phyloP scores from a whole-genome alignment of 768 basidiomycete species.

The Tricholoma flavovirens region DNA sequence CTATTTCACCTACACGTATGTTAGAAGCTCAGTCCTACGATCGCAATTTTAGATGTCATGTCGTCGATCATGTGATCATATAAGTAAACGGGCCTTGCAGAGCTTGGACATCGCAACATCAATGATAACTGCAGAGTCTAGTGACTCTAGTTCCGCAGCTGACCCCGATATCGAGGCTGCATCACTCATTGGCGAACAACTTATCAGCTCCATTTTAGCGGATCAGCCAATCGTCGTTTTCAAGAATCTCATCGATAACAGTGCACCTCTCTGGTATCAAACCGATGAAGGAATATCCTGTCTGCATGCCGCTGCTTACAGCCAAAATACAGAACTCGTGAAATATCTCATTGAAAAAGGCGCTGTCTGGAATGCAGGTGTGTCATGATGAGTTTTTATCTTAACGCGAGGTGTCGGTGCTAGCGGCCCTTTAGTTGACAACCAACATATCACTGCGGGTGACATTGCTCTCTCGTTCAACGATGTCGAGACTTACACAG shows the following conservation, averaged over 20 bases:
- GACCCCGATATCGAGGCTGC: conserved; percentile 37
- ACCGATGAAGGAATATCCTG: conserved; percentile 77
- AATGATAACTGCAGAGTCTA: conserved; percentile 1
- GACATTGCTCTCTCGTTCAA: conserved; percentile 89
- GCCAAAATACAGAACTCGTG: conserved; percentile 59
- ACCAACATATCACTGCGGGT: conserved; percentile 75
- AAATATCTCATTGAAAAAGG: conserved; percentile 70
- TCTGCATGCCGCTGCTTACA: conserved; percentile 82
- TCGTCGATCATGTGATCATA: not conserved
- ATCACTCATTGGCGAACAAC: conserved; percentile 49
- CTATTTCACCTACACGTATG: not conserved
- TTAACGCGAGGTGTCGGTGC: not conserved
- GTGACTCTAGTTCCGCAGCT: conserved; percentile 1
- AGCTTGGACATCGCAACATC: too few relatives aligned
- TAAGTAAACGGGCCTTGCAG: too few relatives aligned
- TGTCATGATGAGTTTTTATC: conserved; percentile 12
- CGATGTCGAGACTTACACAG: conserved; percentile 61
- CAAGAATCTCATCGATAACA: conserved; percentile 48
- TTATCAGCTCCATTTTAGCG: conserved; percentile 56
- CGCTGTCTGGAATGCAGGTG: conserved; percentile 88
- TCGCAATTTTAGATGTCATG: too few relatives aligned
- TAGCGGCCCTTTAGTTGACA: conserved; percentile 51
- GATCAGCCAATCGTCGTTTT: conserved; percentile 40
- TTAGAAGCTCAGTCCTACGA: too few relatives aligned
- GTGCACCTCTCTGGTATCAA: conserved; percentile 89